Base-by-base conservation (phyloP, 2,329 filamentous ascomycete genomes). In the Aspergillus oerlinghausenensis region DNA sequence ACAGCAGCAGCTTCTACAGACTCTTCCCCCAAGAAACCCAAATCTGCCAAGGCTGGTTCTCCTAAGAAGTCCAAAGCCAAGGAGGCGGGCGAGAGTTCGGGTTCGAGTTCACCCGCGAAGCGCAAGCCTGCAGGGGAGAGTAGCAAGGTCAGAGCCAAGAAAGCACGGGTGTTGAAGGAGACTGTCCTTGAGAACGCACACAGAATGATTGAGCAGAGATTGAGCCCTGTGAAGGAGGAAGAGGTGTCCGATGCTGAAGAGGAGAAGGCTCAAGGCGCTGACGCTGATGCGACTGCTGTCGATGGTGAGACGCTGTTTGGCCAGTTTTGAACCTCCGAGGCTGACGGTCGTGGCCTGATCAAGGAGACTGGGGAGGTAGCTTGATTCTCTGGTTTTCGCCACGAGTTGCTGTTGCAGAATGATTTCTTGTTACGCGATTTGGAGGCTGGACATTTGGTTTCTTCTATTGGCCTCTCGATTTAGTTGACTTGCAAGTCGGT, bases 1-100 rank as follows among this genome's bases (percentile, higher is more conserved):
- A 64, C 66, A 51, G 67, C 65, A 50, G 64, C 62, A 49, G 65
- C 60, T 32, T 56, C 55, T 10, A 57, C 63, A 19, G 42, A 35
- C 21, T 21, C 38, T 19, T 57, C 56, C 23, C 42, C 56, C 10
- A 56, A 45, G n/a, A 64, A 63, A 55, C 57, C 58, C 52, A 65
- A 60, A 52, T 29, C 38, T 26, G 51, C 56, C 53, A 65, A 61
- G 52, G 45, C 43, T 26, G 51, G 48, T 21, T 1, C 55, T 9
- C 59, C 62, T 54, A 53, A 28, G 54, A 47, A 51, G 8, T 21
- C 21, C 17, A 54, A 45, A 26, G 35, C 51, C n/a, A 23, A 38
- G 14, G 14, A n/a, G 43, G 40, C n/a, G 3, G 43, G 43, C 21
- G 43, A 25, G 43, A 7, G 4, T 14, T 1, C 11, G 10, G 9